Base-by-base conservation (phyloP, 2,329 filamentous ascomycete species). In the Colletotrichum filicis region DNA sequence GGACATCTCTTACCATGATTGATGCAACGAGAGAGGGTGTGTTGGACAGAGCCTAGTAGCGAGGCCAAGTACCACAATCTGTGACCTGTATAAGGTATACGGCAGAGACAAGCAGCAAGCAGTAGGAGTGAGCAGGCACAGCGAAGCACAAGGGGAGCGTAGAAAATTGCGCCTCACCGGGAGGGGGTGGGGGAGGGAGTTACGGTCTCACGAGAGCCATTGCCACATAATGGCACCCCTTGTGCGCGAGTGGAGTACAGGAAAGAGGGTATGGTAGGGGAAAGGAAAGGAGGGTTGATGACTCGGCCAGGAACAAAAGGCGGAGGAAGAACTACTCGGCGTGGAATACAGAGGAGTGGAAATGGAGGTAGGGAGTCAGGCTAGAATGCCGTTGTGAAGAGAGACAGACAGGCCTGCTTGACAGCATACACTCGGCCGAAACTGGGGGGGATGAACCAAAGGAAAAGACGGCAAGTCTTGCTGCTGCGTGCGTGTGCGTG, bases 1-100 rank as follows among this genome's bases (percentile, higher is more conserved):
- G 79, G 79, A 79, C 69, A 71, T 76, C 76, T 80, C 86, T 87
- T 87, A 88, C 86, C 86, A 88, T 87, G 79, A 81, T 85, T 80
- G 81, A 79, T 81, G 80, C 80, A 80, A 79, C 79, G 77, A 81
- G 78, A 81, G 78, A 82, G 80, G 79, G 79, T 81, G 79, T 79
- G 82, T 80, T 79, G 78, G 79, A 82, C 80, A 81, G 75, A 79
- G 75, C 76, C 74, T 77, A 76, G 76, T 77, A 77, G 78, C 78
- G 76, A 77, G 78, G 78, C 78, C 78, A 77, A 79, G 76, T 78
- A 83, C 82, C 79, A 77, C 78, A 79, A 79, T 79, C 78, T 81
- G 80, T 79, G 78, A 76, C 78, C 73, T 75, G 77, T 82, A 82
- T 79, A 79, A 77, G 75, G 76, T 79, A 81, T 77, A 79, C 78